Evolutionary conservation across 2,329 filamentous ascomycete genomes (phyloP), one percentile per base, ranked within the genome.

Genomic region (Cercospora sesami): DNA sequence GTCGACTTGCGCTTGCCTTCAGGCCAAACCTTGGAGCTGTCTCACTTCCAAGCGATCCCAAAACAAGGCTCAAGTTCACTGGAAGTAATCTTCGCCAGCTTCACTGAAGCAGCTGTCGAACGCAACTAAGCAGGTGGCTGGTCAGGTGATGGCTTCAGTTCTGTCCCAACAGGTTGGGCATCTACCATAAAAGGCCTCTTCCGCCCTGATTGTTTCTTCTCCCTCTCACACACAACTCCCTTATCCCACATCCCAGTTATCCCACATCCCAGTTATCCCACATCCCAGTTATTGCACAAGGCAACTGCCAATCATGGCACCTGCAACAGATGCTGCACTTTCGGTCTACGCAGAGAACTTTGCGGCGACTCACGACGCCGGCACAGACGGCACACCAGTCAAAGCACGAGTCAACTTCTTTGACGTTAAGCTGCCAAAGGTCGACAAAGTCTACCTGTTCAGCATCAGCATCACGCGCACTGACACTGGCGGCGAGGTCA

Each of bases 371-470:
- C 8, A 0, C 14, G 9, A 1, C 7, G 16, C 39, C 1, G 60
- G 60, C 45, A 63, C 39, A 8, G 18, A 33, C 7, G 45, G 60
- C 7, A 63, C 39, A 8, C 2, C 14, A 3, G 8, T 63, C 28
- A 30, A 26, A n/a, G 60, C 45, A 7, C 60, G 60, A 9, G 60
- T 53, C 14, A 63, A 63, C 36, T 63, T 31, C 9, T 63, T 63
- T 28, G n/a, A 36, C 4, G 14, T 62, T 1, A 30, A 7, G 16
- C 21, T 48, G 23, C 21, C 36, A 4, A 21, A 23, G 5, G n/a
- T 23, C 4, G 28, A 36, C 2, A 14, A 63, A 3, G 1, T 63
- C 23, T 53, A 14, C 28, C 9, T 63, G 9, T 51, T 39, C 42
- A 28, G 31, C 42, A 7, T 63, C 16, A 30, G 1, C 16, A 63